Percentiles rank a stretch among this genome's conserved stretches.
These are phyloP conservation scores for Wallacemonas sp. DNA, from an alignment of 208 protist species.

Conservation along the genomic window DNA sequence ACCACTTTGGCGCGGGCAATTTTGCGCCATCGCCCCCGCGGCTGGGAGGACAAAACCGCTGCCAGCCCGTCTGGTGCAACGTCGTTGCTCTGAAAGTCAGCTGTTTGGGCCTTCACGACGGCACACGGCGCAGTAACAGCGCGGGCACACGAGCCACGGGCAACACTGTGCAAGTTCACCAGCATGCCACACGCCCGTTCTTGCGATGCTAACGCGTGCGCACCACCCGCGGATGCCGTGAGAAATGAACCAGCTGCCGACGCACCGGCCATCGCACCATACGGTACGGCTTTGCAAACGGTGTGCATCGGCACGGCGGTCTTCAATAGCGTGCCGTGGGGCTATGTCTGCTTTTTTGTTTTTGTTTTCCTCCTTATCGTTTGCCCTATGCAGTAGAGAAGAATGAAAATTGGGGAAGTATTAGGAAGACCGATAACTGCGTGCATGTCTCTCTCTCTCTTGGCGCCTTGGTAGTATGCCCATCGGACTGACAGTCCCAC, in stretches of 20 bases:
- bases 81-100: constrained; percentile 80
- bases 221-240: constrained; percentile 20
- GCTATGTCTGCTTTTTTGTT: neutral
- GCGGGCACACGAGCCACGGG: neutral
- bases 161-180: constrained; percentile 20
- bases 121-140: constrained; percentile 15
- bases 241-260: neutral
- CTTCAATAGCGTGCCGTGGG: too few species aligned
- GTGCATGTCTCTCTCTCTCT: too few species aligned
- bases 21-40: constrained; percentile 78
- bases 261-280: constrained; percentile 25
- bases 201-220: constrained; percentile 46
- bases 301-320: neutral
- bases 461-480: too few species aligned
- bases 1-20: constrained; percentile 60
- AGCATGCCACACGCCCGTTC: constrained; percentile 63
- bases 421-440: too few species aligned
- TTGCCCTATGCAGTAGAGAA: neutral
- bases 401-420: neutral
- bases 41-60: constrained; percentile 46
- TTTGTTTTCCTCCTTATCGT: too few species aligned
- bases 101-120: constrained; percentile 62
- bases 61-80: constrained; percentile 32
- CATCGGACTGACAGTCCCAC: too few species aligned
- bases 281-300: constrained; percentile 31